Base-by-base conservation (phyloP, 2,329 filamentous ascomycete genomes). In the Hymenoscyphus occultus region DNA sequence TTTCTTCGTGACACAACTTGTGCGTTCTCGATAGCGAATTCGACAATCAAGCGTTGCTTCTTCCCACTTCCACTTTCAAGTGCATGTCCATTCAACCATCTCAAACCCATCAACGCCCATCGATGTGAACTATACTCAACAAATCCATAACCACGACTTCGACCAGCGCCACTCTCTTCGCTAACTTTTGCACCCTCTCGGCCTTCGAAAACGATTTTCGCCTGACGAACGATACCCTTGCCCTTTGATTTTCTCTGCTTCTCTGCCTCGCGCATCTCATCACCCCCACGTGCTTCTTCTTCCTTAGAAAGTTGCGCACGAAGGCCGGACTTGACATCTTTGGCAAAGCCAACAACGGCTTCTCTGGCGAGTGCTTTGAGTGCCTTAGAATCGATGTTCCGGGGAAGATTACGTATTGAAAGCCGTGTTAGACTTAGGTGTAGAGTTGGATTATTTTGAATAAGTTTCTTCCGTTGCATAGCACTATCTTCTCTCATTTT, bases 11-110 rank as follows among this genome's bases (percentile, higher is more conserved):
- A 85, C n/a, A 99, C 90, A 0, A 99, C 95, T 74, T 97, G 93
- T 0, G 92, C 93, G 73, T 99, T 99, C 79, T 99, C 95, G 76
- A 99, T 97, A 22, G 95, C 93, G 76, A 99, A 99, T 77, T 99
- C 96, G 45, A 94, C 94, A 74, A 99, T 92, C 61, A 99, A 80
- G 13, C 95, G 85, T 78, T 95, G 93, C 76, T 92, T 94, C 79
- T 90, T 92, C 69, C 95, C 93, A 62, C 84, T 78, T 31, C 81
- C 78, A 68, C 83, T 85, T 72, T 84, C 81, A 19, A 87, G 71
- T 39, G 85, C 80, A 65, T 85, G 89, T 1, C 94, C 93, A 76
- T 99, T 99, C 64, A 99, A 83, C 88, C 92, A 98, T 58, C 95
- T 85, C 68, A 99, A 81, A 31, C 92, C 95, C 92, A 98, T 98